Evolutionary conservation across 768 basidiomycete genomes (phyloP), one percentile per base, ranked within the genome.

Genomic region (Pleurotus citrinopileatus): DNA sequence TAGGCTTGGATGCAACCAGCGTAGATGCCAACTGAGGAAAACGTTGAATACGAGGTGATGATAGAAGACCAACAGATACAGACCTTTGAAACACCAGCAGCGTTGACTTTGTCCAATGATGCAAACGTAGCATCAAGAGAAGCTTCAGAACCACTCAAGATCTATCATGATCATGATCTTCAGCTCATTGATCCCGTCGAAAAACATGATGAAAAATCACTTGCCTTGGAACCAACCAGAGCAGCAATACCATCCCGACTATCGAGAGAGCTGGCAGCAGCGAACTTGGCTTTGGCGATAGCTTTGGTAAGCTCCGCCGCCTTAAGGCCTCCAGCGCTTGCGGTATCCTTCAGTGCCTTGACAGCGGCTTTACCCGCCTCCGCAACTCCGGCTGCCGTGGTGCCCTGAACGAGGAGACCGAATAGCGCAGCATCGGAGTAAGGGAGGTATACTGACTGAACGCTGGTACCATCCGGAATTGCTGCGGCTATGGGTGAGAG

Each of bases 381-480:
- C 60, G 78, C 83, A 42, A 92, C 85, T 50, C 75, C 81, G 40
- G 77, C 75, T 1, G 78, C 66, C 20, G 85, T 87, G 32, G 75
- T 67, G 4, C 84, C 92, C 65, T 90, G 84, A 29, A 98, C 74
- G 51, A 92, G 70, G 54, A 97, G 70, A 55, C 94, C 94, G 56
- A 96, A 84, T 47, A 99, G 78, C 5, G 88, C 77, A 3, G 94
- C 95, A 65, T 98, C 96, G 13, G 94, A 91, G 74, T 98, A 98
- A 12, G 89, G 86, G 10, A 94, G 76, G 64, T 91, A 82, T 51
- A 97, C 83, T 9, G 87, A 70, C 66, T 87, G 79, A 53, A 89
- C 89, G 22, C 79, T 79, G 1, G 87, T 75, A 38, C 81, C 79
- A 54, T 66, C 63, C n/a, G 85, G 84, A 19, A 87, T 66, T 47